These are phyloP conservation scores for Cunninghamia lanceolata DNA, from an alignment of 75 land plant species.

Conservation along the genomic window DNA sequence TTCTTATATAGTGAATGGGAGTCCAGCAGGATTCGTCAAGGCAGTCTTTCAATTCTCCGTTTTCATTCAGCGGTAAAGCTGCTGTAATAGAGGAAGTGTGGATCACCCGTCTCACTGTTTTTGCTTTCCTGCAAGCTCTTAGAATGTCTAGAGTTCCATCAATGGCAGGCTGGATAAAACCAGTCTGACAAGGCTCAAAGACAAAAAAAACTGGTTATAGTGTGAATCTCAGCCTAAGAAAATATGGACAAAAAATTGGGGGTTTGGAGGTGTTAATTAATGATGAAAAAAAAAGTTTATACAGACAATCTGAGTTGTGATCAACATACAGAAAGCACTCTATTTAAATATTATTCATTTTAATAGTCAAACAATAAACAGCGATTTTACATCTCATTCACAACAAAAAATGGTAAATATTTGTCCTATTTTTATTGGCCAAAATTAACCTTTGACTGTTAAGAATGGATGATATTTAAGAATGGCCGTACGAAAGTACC, in stretches of 20 bases:
- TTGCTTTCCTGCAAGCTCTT: neutral
- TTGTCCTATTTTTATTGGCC: no score
- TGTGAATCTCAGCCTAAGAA: no score
- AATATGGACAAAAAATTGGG: neutral
- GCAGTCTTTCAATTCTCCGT: neutral
- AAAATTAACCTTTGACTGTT: no score
- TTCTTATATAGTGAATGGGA: neutral
- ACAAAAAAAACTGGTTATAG: neutral
- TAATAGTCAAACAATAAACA: no score
- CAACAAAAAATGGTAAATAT: no score
- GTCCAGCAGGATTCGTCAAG: conserved; percentile 4
- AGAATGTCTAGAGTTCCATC: neutral
- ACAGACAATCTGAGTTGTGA: no score
- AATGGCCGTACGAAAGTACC: no score
- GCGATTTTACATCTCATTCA: no score
- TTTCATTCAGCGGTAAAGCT: neutral
- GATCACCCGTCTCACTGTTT: neutral
- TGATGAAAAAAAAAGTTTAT: no score
- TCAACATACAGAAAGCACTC: no score
- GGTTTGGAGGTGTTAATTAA: neutral
- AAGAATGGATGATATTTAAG: no score
- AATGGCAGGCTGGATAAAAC: neutral
- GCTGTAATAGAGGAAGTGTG: neutral
- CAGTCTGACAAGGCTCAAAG: neutral
- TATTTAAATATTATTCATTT: no score